Percentiles rank a stretch among this genome's conserved stretches.
phyloP scores from a whole-genome alignment of 306 rosid species.

The Argentina anserina region DNA sequence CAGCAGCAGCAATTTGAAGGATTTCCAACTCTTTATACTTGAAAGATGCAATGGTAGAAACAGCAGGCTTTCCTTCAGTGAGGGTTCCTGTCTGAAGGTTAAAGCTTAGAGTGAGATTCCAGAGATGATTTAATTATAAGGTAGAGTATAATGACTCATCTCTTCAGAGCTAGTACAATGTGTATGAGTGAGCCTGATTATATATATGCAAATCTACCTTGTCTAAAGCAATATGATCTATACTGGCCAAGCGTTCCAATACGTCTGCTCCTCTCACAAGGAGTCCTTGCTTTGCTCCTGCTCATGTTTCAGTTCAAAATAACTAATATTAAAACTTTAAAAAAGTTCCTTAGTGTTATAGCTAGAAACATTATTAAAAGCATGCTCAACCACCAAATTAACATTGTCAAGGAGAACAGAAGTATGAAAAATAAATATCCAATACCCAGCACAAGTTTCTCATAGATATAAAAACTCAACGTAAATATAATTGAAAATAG shows the following conservation, averaged over 20 bases:
- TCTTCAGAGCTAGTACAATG: neutral
- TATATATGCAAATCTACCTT: slow-evolving; percentile 44
- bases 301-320: slow-evolving; percentile 22
- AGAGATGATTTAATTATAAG: neutral
- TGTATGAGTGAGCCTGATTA: slow-evolving; percentile 4
- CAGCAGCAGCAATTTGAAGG: slow-evolving; percentile 90
- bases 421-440: neutral
- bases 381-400: slow-evolving; percentile 8
- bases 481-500: slow-evolving; percentile 18
- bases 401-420: neutral
- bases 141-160: slow-evolving; percentile 2
- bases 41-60: slow-evolving; percentile 61
- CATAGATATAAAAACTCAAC: neutral
- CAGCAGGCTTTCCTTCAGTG: slow-evolving; percentile 91
- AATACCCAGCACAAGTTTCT: neutral
- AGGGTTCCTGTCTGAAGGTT: slow-evolving; percentile 92
- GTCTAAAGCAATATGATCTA: slow-evolving; percentile 79
- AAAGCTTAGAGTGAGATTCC: slow-evolving; percentile 28
- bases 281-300: slow-evolving; percentile 98
- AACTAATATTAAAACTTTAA: slow-evolving; percentile 5
- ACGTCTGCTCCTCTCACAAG: slow-evolving; percentile 96
- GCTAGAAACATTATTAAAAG: neutral
- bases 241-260: slow-evolving; percentile 73
- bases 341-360: slow-evolving; percentile 1
- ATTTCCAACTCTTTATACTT: slow-evolving; percentile 62